These are phyloP conservation scores for Pilasporangium apinafurcum DNA, from an alignment of 352 stramenopile species.

Conservation along the genomic window DNA sequence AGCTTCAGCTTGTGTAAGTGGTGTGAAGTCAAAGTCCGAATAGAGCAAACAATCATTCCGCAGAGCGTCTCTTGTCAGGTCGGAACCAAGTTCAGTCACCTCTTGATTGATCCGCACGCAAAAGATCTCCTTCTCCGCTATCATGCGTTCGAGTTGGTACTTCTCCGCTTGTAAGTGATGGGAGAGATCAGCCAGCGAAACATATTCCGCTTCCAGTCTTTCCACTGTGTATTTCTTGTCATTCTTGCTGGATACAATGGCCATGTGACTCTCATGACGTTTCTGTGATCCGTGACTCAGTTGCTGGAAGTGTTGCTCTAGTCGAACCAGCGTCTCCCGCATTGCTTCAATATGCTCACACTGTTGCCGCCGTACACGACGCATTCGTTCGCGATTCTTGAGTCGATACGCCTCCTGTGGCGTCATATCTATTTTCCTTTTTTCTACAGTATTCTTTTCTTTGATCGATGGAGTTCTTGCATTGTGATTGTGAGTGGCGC, in stretches of 20 bases:
- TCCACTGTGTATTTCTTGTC: slow-evolving; percentile 5
- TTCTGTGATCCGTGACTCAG: slow-evolving; percentile 28
- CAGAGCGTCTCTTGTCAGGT: slow-evolving; percentile 36
- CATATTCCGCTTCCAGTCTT: slow-evolving; percentile 45
- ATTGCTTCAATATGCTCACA: slow-evolving; percentile 40
- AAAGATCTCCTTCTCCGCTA: slow-evolving; percentile 13
- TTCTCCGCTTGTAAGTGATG: slow-evolving; percentile 56
- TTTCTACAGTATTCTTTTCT: slow-evolving; percentile 2
- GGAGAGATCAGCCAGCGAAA: slow-evolving; percentile 41
- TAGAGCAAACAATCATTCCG: slow-evolving; percentile 23
- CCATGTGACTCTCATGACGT: slow-evolving; percentile 5
- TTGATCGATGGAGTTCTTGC: too few relatives aligned
- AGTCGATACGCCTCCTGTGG: slow-evolving; percentile 42
- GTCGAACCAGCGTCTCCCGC: slow-evolving; percentile 33
- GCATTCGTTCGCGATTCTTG: slow-evolving; percentile 49
- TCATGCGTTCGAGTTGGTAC: slow-evolving; percentile 37
- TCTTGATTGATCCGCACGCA: slow-evolving; percentile 13
- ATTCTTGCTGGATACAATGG: background rate
- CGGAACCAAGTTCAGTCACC: slow-evolving; percentile 24
- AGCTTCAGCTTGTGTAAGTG: slow-evolving; percentile 45
- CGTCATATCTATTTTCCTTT: slow-evolving; percentile 26
- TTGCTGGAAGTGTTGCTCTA: slow-evolving; percentile 35
- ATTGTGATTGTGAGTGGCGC: too few relatives aligned
- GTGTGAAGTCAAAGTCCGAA: slow-evolving; percentile 36
- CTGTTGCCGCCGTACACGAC: slow-evolving; percentile 32